These are phyloP conservation scores for Apiospora phragmitis DNA, from an alignment of 2,329 filamentous ascomycete genomes.

Conservation along the genomic window DNA sequence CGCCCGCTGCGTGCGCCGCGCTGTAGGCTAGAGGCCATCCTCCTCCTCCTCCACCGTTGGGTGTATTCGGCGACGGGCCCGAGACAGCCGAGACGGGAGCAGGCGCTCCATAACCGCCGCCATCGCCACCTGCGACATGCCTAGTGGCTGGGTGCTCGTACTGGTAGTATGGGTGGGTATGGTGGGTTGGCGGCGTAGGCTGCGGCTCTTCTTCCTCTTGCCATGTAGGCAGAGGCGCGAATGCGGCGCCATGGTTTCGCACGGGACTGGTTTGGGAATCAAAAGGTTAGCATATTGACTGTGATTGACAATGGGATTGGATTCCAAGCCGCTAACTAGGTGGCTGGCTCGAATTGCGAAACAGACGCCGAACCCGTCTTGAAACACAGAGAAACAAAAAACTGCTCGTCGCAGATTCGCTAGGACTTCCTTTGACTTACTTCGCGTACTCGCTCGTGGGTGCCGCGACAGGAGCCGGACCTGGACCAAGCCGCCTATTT, in stretches of 20 bases:
- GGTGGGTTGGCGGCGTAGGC: slow-evolving; percentile 22
- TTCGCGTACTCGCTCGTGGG: slow-evolving; percentile 42
- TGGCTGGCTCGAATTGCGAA: background rate
- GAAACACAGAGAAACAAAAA: background rate
- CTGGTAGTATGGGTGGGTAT: slow-evolving; percentile 12
- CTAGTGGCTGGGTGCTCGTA: background rate
- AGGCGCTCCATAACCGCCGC: background rate
- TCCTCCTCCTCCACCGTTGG: background rate
- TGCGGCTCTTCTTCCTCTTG: slow-evolving; percentile 33
- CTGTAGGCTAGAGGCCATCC: slow-evolving; percentile 2
- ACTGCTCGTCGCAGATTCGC: background rate
- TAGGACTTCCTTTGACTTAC: slow-evolving; percentile 29
- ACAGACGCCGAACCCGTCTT: background rate
- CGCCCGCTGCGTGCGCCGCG: background rate
- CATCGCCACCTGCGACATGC: background rate
- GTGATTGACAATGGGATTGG: background rate
- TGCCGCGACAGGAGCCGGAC: slow-evolving; percentile 30
- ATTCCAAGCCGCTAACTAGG: background rate
- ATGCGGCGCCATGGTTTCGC: slow-evolving; percentile 35
- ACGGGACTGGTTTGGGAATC: slow-evolving; percentile 23
- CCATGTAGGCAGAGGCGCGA: slow-evolving; percentile 38
- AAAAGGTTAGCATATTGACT: background rate
- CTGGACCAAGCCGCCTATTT: slow-evolving; percentile 42
- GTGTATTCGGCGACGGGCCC: background rate
- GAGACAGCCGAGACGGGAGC: background rate